phyloP scores from a whole-genome alignment of 192 early-diverging fungal species.

The Coemansia sp. region DNA sequence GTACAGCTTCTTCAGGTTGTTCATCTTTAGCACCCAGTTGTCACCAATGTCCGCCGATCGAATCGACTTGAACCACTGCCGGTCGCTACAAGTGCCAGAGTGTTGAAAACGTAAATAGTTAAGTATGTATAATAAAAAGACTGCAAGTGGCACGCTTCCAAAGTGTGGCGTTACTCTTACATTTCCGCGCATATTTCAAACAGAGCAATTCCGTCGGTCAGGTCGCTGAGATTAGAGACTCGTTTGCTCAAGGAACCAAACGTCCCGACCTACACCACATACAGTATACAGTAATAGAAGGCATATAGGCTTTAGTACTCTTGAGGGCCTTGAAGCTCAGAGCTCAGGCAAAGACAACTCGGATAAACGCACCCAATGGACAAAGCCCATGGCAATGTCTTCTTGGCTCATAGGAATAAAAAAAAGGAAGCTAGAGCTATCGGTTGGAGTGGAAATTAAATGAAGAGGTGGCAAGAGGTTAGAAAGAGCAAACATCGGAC shows the following conservation, averaged over 20 bases:
- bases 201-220: slow-evolving; percentile 78
- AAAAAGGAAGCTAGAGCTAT: background rate
- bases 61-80: slow-evolving; percentile 87
- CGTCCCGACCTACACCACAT: slow-evolving; percentile 41
- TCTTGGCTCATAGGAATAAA: slow-evolving; percentile 42
- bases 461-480: background rate
- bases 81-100: slow-evolving; percentile 65
- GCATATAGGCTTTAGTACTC: background rate
- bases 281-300: background rate
- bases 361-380: slow-evolving; percentile 47
- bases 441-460: background rate
- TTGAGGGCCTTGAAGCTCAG: too few relatives aligned
- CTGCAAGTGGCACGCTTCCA: background rate
- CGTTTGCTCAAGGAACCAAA: slow-evolving; percentile 49
- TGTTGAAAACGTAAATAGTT: too few relatives aligned
- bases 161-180: slow-evolving; percentile 59
- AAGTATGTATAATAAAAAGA: too few relatives aligned
- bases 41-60: slow-evolving; percentile 74
- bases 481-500: background rate
- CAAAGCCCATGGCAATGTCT: slow-evolving; percentile 54
- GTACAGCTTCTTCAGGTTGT: slow-evolving; percentile 90
- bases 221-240: slow-evolving; percentile 60
- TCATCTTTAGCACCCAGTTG: slow-evolving; percentile 96
- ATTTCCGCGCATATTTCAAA: slow-evolving; percentile 85
- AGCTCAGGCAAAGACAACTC: background rate